Evolutionary conservation across 106 monocot species (phyloP).

Genomic region (Allium fistulosum): DNA sequence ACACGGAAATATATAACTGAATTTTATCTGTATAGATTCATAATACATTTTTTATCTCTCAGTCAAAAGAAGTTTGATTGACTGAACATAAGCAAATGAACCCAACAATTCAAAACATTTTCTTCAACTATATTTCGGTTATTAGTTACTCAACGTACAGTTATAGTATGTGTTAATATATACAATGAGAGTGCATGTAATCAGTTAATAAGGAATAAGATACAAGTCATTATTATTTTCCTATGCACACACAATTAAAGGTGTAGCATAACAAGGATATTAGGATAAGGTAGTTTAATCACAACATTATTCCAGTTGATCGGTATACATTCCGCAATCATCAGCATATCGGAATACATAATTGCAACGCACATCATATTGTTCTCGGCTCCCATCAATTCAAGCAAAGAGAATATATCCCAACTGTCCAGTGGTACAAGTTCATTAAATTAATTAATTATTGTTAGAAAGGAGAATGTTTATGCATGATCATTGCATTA

Average conservation of each 20-base stretch:
- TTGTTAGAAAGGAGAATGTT: background rate
- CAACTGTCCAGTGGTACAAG: background rate
- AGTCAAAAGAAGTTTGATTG: too few species aligned
- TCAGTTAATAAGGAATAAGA: too few species aligned
- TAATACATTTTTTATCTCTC: too few species aligned
- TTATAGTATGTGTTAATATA: background rate
- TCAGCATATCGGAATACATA: slow-evolving; percentile 3
- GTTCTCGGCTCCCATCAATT: slow-evolving; percentile 9
- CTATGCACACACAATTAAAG: too few species aligned
- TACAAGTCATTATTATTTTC: too few species aligned
- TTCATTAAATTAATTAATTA: background rate
- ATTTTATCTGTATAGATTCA: too few species aligned
- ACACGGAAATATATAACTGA: too few species aligned
- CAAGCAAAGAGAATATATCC: slow-evolving; percentile 8
- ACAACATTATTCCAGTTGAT: too few species aligned
- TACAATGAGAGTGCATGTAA: too few species aligned
- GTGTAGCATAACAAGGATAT: background rate
- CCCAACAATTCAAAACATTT: too few species aligned
- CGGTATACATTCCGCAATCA: background rate
- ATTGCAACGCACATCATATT: slow-evolving; percentile 2
- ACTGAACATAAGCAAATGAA: too few species aligned
- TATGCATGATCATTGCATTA: background rate
- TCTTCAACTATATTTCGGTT: background rate
- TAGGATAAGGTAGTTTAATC: background rate
- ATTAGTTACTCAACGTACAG: background rate